phyloP scores from a whole-genome alignment of 2,329 filamentous ascomycete genomes.

The Pseudopyricularia cyperi region DNA sequence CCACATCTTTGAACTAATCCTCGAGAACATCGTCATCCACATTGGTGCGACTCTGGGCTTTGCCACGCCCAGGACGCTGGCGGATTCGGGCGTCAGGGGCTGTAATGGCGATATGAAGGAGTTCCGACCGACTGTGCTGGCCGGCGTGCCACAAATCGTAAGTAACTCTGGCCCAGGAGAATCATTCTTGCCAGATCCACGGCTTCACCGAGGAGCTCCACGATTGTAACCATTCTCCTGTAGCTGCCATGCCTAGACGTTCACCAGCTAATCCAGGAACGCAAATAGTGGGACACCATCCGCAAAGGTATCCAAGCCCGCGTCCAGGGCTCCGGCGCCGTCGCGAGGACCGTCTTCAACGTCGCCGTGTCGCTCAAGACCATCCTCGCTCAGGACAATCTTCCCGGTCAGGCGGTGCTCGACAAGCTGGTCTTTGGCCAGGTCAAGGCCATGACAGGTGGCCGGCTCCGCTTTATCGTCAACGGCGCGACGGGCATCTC shows the following conservation, averaged over 20 bases:
- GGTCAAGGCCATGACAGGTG: conserved; percentile 81
- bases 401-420: conserved; percentile 53
- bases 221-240: neutral
- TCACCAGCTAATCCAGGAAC: neutral
- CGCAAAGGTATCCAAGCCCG: conserved; percentile 84
- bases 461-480: conserved; percentile 76
- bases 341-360: conserved; percentile 71
- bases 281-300: conserved; percentile 66
- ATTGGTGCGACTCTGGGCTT: conserved; percentile 91
- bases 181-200: neutral
- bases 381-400: conserved; percentile 40
- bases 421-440: conserved; percentile 84
- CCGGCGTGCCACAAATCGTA: conserved; percentile 78
- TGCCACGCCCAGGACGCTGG: conserved; percentile 78
- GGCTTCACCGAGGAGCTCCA: too few species aligned
- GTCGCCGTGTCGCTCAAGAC: conserved; percentile 46
- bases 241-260: neutral
- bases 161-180: neutral
- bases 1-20: conserved; percentile 92
- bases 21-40: conserved; percentile 82
- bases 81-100: conserved; percentile 75
- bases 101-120: conserved; percentile 91
- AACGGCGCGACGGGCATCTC: conserved; percentile 89
- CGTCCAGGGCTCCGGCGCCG: conserved; percentile 56
- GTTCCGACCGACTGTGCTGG: conserved; percentile 76